A percentile compares a stretch with the other conserved stretches of the same genome.
Conservation (phyloP, 2,329 filamentous ascomycete species). For the Coniochaeta prunicola region DNA sequence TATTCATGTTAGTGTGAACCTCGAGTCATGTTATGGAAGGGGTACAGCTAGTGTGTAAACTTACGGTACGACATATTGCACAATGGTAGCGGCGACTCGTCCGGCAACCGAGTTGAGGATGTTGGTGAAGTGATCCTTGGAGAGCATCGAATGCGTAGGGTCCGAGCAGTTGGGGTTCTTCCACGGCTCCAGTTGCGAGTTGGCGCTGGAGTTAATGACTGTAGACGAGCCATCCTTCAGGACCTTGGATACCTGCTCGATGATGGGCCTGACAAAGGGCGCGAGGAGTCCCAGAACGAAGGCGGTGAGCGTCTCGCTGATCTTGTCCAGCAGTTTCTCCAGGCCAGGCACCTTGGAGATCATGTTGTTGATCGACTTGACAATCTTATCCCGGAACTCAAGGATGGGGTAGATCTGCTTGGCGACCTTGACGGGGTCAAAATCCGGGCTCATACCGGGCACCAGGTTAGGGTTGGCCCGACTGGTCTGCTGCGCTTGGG, state of each 20-base stretch:
- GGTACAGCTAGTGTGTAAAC: slow-evolving; percentile 17
- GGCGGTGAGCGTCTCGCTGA: slow-evolving; percentile 84
- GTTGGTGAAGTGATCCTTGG: slow-evolving; percentile 80
- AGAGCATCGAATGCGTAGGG: slow-evolving; percentile 75
- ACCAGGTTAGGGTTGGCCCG: slow-evolving; percentile 46
- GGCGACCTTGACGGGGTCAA: slow-evolving; percentile 72
- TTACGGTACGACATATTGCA: slow-evolving; percentile 80
- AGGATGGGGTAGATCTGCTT: slow-evolving; percentile 91
- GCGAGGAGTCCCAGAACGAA: slow-evolving; percentile 88
- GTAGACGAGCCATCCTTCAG: slow-evolving; percentile 80
- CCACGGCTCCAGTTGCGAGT: slow-evolving; percentile 75
- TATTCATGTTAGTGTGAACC: background rate
- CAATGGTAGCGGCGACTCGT: slow-evolving; percentile 62
- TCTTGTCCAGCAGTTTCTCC: slow-evolving; percentile 84
- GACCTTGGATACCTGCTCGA: slow-evolving; percentile 74
- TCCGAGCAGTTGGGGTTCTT: slow-evolving; percentile 67
- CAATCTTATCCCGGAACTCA: slow-evolving; percentile 87
- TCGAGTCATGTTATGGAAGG: too few species aligned
- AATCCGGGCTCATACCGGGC: slow-evolving; percentile 66
- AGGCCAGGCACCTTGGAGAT: slow-evolving; percentile 90
- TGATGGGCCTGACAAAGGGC: slow-evolving; percentile 87
- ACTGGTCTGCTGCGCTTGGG: slow-evolving; percentile 12
- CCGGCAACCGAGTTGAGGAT: slow-evolving; percentile 72
- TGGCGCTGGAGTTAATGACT: slow-evolving; percentile 59
- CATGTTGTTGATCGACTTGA: slow-evolving; percentile 74